These are phyloP conservation scores for Peronospora destructor DNA, from an alignment of 352 stramenopile genomes.

Conservation along the genomic window DNA sequence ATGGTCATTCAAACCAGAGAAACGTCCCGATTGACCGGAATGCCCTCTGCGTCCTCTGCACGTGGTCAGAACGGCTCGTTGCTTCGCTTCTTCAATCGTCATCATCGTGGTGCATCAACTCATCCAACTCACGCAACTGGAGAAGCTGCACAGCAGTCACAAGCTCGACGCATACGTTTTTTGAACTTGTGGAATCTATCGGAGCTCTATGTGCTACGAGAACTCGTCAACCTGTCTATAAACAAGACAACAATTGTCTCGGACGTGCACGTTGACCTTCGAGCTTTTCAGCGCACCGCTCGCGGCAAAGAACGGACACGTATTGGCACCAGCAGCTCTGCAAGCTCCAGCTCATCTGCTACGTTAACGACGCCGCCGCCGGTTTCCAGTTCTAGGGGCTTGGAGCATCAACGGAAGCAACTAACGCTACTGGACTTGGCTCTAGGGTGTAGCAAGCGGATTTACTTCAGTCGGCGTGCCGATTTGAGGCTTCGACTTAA, in stretches of 20 bases:
- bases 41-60: constrained; percentile 18
- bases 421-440: constrained; percentile 27
- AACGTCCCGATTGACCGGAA: background rate
- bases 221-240: constrained; percentile 39
- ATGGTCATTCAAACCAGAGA: too few relatives aligned
- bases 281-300: constrained; percentile 2
- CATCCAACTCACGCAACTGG: background rate
- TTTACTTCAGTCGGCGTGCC: constrained; percentile 36
- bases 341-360: constrained; percentile 20
- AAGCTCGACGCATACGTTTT: constrained; percentile 23
- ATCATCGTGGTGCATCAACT: constrained; percentile 5
- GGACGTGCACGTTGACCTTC: constrained; percentile 2
- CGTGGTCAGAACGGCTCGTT: constrained; percentile 10
- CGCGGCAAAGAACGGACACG: constrained; percentile 9
- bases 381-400: constrained; percentile 11
- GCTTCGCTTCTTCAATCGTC: constrained; percentile 28
- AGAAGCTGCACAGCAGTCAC: constrained; percentile 15
- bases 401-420: constrained; percentile 15
- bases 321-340: constrained; percentile 17
- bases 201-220: constrained; percentile 53
- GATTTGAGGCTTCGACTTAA: constrained; percentile 41
- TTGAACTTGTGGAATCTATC: constrained; percentile 48
- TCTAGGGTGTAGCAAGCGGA: constrained; percentile 28
- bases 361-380: constrained; percentile 19
- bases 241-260: constrained; percentile 24